A percentile compares a stretch with the other conserved stretches of the same genome.
phyloP scores from a whole-genome alignment of 106 monocot species.

The Dioscorea alata region DNA sequence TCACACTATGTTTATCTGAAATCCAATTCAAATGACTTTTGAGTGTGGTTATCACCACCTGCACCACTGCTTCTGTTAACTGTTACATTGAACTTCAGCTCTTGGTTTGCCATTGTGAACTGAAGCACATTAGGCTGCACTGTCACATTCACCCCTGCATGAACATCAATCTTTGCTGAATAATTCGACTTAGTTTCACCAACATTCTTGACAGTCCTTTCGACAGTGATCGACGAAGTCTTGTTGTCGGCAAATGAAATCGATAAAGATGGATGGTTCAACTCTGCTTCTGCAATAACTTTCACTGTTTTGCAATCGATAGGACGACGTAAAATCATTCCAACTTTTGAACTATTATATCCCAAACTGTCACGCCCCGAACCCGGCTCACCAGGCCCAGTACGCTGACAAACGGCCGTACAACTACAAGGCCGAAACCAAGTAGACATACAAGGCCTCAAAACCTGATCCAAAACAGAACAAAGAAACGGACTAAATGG shows the following conservation, averaged over 20 bases:
- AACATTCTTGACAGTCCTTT: conserved; percentile 32
- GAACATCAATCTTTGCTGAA: conserved; percentile 2
- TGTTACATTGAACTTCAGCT: conserved; percentile 22
- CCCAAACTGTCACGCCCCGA: too few species aligned
- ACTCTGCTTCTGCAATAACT: conserved; percentile 10
- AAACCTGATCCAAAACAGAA: background rate
- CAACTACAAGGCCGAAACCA: too few species aligned
- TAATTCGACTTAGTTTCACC: conserved; percentile 8
- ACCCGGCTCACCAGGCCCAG: too few species aligned
- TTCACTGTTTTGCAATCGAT: conserved; percentile 5
- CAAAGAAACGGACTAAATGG: too few species aligned
- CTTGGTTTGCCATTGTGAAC: conserved; percentile 19
- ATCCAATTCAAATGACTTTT: background rate
- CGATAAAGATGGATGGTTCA: conserved; percentile 50
- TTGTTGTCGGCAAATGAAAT: background rate
- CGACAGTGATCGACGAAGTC: background rate
- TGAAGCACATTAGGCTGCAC: conserved; percentile 22
- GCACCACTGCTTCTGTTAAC: background rate
- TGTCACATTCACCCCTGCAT: conserved; percentile 1
- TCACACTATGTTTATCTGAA: background rate
- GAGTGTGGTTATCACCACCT: too few species aligned
- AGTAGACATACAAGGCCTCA: too few species aligned
- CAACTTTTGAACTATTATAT: background rate
- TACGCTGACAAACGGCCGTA: too few species aligned
- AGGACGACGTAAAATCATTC: conserved; percentile 7